A percentile compares a stretch with the other conserved stretches of the same genome.
These are phyloP conservation scores for Kodamaea kakaduensis DNA, from an alignment of 805 yeast species.

Conservation along the genomic window DNA sequence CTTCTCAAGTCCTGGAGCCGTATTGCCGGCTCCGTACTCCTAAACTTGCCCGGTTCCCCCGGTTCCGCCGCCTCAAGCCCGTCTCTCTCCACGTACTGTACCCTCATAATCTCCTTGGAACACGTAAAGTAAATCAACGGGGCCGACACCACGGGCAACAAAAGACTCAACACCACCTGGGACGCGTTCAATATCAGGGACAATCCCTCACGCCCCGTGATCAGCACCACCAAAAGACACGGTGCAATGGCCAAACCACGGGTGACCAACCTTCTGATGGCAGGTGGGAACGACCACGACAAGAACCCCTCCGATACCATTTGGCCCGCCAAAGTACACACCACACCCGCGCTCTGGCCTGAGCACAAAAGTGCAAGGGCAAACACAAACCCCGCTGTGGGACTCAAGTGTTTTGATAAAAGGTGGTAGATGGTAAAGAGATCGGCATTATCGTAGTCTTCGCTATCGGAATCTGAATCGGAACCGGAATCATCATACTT, in stretches of 20 bases:
- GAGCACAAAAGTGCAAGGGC: constrained; percentile 84
- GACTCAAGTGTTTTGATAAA: constrained; percentile 65
- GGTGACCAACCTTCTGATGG: constrained; percentile 73
- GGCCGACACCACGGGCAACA: constrained; percentile 83
- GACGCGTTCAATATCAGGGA: constrained; percentile 69
- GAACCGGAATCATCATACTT: constrained; percentile 15
- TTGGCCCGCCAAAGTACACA: constrained; percentile 90
- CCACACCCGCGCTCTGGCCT: constrained; percentile 95
- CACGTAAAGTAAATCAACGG: constrained; percentile 83
- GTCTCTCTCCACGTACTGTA: constrained; percentile 34
- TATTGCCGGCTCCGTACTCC: constrained; percentile 38
- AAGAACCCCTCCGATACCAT: constrained; percentile 90
- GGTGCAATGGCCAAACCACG: constrained; percentile 83
- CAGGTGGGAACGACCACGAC: constrained; percentile 76
- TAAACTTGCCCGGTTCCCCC: constrained; percentile 19
- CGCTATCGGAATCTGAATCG: constrained; percentile 25
- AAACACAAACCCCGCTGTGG: constrained; percentile 83
- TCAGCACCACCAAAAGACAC: constrained; percentile 67
- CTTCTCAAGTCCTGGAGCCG: constrained; percentile 37
- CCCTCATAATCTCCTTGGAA: constrained; percentile 61
- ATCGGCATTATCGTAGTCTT: constrained; percentile 59
- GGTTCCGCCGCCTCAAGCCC: constrained; percentile 24
- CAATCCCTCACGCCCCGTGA: constrained; percentile 79
- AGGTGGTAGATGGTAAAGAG: constrained; percentile 74
- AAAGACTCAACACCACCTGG: constrained; percentile 77